phyloP scores from a whole-genome alignment of 2,329 filamentous ascomycete genomes.

The Fusarium denticulatum region DNA sequence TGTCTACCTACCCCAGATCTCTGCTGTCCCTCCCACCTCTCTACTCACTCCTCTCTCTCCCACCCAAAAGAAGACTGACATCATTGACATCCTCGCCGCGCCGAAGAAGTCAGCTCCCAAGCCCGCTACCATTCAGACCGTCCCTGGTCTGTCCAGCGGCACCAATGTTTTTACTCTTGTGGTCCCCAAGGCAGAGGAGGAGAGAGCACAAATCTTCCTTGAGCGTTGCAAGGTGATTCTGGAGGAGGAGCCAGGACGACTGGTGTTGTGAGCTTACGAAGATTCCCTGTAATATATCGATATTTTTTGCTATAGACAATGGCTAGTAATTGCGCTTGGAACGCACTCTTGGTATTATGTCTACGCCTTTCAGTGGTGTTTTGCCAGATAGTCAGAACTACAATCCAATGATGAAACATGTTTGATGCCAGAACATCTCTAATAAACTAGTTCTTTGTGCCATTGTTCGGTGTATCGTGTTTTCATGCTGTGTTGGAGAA shows the following conservation, averaged over 20 bases:
- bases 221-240: constrained; percentile 86
- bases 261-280: constrained; percentile 66
- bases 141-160: constrained; percentile 62
- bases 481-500: neutral
- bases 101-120: constrained; percentile 44
- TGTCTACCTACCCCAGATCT: constrained; percentile 77
- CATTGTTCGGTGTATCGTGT: neutral
- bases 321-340: constrained; percentile 35
- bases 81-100: constrained; percentile 81
- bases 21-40: constrained; percentile 61
- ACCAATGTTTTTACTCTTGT: constrained; percentile 84
- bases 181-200: constrained; percentile 83
- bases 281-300: constrained; percentile 47
- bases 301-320: constrained; percentile 41
- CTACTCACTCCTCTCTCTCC: constrained; percentile 48
- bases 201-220: constrained; percentile 82
- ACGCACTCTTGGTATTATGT: constrained; percentile 29
- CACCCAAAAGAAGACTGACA: constrained; percentile 64
- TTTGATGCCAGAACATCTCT: constrained; percentile 11
- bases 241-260: constrained; percentile 79
- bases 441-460: neutral
- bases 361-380: constrained; percentile 6
- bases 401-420: constrained; percentile 18
- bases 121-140: constrained; percentile 45
- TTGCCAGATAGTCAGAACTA: constrained; percentile 20